Base-by-base conservation (phyloP, 495 filamentous ascomycete genomes). In the Astrothelium macrocarpum region DNA sequence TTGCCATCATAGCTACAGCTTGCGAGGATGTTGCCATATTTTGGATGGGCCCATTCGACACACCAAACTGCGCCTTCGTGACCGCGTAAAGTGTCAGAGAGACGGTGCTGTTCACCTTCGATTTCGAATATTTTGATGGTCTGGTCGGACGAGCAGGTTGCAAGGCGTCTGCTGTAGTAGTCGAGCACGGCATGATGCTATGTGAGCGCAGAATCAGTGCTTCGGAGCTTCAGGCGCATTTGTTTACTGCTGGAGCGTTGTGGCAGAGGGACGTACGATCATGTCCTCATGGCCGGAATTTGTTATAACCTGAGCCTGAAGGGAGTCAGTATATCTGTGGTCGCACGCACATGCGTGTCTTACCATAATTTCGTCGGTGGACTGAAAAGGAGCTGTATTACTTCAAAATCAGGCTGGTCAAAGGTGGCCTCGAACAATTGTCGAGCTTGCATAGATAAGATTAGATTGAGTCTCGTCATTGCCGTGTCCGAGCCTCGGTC, bases 41-140 rank as follows among this genome's bases (percentile, higher is more conserved):
- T 97, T 62, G 94, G 94, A 70, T 97, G 95, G 45, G 95, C 92
- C 85, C 86, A 71, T 60, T 62, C 49, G 53, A 68, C 59, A 58
- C 65, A 67, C 70, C 70, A 71, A 20, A 71, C 65, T 26, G 70
- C 67, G 23, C 67, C 65, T 56, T 71, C 70, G 59, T 74, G 59
- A 28, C 66, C 60, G 46, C 59, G 32, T 61, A 53, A 67, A n/a
- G 94, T 98, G 79, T 97, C 94, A 28, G 88, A 86, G 60, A 97
- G 78, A 59, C 90, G 83, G 76, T 99, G 94, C 68, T 88, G 83
- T 71, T 96, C 91, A 66, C 92, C 91, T 75, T 97, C 94, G 59
- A 97, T 88, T 78, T 97, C 94, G 71, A 97, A 99, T 74, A 99
- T 96, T 78, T 97, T 97, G 79, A 99, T 95, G 59, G 93, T 97